phyloP scores from a whole-genome alignment of 345 rosid species.

The Trapa incisa region DNA sequence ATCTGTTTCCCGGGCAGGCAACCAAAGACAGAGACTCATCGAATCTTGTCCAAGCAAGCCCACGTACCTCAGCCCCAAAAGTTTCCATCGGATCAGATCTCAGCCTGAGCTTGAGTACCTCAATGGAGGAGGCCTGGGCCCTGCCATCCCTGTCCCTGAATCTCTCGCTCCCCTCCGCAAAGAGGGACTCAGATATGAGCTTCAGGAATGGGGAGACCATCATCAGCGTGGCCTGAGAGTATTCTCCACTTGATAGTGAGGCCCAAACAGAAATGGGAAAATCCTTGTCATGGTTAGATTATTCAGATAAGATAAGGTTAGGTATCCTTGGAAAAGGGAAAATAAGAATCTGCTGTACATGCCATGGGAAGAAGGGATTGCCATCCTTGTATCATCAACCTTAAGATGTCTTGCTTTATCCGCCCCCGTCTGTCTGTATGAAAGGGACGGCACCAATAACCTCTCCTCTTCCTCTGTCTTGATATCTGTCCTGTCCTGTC shows the following conservation, averaged over 20 bases:
- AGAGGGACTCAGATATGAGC: conserved; percentile 30
- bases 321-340: background rate
- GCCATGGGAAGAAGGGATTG: conserved; percentile 2
- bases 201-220: conserved; percentile 53
- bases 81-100: conserved; percentile 23
- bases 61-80: conserved; percentile 16
- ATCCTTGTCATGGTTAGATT: background rate
- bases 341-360: conserved; percentile 31
- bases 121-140: conserved; percentile 2
- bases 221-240: conserved; percentile 47
- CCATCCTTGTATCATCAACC: background rate
- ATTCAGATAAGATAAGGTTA: conserved; percentile 2
- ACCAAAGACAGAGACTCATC: conserved; percentile 12
- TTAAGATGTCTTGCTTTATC: background rate
- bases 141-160: conserved; percentile 45
- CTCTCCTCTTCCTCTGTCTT: background rate
- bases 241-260: background rate
- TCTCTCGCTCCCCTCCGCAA: conserved; percentile 45
- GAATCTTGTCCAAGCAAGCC: conserved; percentile 21
- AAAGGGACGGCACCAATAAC: background rate
- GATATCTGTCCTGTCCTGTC: background rate
- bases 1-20: conserved; percentile 14
- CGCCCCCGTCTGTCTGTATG: background rate
- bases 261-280: background rate
- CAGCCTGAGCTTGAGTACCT: conserved; percentile 19